These are phyloP conservation scores for Crithidia fasciculata DNA, from an alignment of 208 protist species.

Conservation along the genomic window DNA sequence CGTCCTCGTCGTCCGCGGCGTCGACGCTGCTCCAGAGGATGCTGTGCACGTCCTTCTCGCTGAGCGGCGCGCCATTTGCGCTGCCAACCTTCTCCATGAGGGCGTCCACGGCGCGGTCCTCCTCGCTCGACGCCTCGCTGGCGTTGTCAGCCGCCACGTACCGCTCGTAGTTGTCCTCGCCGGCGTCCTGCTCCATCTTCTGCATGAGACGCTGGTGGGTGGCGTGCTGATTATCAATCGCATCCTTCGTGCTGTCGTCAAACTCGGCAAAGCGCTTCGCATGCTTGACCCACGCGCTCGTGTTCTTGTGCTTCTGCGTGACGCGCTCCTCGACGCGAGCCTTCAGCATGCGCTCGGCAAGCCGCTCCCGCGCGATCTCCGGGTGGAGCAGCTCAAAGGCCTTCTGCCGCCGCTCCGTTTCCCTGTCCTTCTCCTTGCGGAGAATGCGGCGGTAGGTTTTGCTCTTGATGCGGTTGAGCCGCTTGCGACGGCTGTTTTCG, in stretches of 20 bases:
- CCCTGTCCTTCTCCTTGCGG: conserved; percentile 91
- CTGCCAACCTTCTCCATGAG: conserved; percentile 51
- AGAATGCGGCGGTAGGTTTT: conserved; percentile 93
- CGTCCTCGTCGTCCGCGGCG: conserved; percentile 14
- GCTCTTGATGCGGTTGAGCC: conserved; percentile 93
- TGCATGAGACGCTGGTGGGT: conserved; percentile 90
- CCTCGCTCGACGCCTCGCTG: conserved; percentile 65
- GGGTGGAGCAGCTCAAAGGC: conserved; percentile 90
- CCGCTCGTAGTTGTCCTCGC: conserved; percentile 66
- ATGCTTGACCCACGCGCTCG: conserved; percentile 91
- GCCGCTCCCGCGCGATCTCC: conserved; percentile 72
- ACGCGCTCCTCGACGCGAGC: conserved; percentile 87
- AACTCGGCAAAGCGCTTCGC: conserved; percentile 87
- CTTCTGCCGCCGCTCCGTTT: conserved; percentile 79
- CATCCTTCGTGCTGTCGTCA: conserved; percentile 81
- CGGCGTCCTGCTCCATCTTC: conserved; percentile 89
- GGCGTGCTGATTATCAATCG: conserved; percentile 87
- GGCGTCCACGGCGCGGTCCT: conserved; percentile 86
- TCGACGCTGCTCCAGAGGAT: conserved; percentile 55
- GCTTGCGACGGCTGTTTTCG: conserved; percentile 84
- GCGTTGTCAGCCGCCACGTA: conserved; percentile 53
- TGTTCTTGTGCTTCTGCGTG: conserved; percentile 94
- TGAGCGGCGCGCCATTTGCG: conserved; percentile 10
- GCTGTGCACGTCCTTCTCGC: conserved; percentile 37
- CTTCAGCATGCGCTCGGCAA: conserved; percentile 81